Evolutionary conservation across 169 alveolate genomes (phyloP).

Genomic region (Amoebophrya sp.): DNA sequence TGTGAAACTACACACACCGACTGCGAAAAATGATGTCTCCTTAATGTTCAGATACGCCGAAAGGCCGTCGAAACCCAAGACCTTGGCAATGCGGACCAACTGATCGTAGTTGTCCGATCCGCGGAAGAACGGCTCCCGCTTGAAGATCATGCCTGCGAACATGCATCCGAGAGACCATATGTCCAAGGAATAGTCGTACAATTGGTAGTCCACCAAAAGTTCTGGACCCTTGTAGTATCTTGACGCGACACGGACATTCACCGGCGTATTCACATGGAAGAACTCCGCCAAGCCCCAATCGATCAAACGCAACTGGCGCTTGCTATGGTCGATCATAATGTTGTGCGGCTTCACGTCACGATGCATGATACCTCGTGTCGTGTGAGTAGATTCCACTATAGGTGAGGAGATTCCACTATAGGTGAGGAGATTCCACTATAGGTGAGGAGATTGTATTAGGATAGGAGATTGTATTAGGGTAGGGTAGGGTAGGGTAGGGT

Average conservation of each 20-base stretch:
- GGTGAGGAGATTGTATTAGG: too few relatives aligned
- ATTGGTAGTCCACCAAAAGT: constrained; percentile 85
- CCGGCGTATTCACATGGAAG: constrained; percentile 91
- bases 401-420: too few relatives aligned
- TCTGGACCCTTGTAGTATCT: constrained; percentile 99
- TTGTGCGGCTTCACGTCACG: constrained; percentile 93
- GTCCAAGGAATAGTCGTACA: constrained; percentile 94
- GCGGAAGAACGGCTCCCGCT: constrained; percentile 80
- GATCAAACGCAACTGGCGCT: constrained; percentile 60
- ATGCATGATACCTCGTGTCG: constrained; percentile 93
- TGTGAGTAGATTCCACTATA: too few relatives aligned
- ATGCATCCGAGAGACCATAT: constrained; percentile 99
- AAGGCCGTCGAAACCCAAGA: not conserved
- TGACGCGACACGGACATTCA: constrained; percentile 87
- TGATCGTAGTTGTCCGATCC: constrained; percentile 97
- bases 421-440: too few relatives aligned
- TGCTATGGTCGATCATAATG: constrained; percentile 88
- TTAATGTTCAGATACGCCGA: not conserved
- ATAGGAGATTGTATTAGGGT: too few relatives aligned
- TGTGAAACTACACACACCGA: too few relatives aligned
- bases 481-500: too few relatives aligned
- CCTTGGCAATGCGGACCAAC: constrained; percentile 91
- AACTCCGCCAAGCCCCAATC: constrained; percentile 99
- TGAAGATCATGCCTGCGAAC: constrained; percentile 82
- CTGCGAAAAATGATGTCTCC: not conserved